Evolutionary conservation across 148 eudicot genomes (phyloP), one percentile per base, ranked within the genome.

Genomic region (Rhododendron griersonianum): DNA sequence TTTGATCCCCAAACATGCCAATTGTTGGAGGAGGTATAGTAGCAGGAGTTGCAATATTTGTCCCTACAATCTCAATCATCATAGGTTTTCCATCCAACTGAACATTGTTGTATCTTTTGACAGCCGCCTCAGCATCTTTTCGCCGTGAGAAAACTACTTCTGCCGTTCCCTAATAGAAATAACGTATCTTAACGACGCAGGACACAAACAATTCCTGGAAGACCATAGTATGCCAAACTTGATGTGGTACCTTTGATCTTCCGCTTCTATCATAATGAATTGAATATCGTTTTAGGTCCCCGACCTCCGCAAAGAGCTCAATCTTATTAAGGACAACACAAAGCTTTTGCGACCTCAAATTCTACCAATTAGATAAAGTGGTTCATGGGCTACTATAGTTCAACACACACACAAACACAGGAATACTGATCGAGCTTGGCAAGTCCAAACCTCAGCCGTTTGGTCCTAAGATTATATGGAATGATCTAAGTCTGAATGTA

Each of bases 81-180:
- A 89, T 91, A 28, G 92, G 92, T 73, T 91, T 91, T 81, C 92
- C 92, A 88, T 91, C 92, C 71, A 91, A 87, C 74, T 89, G 89
- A 74, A 91, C 90, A 80, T 89, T 88, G 75, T 91, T 84, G 89
- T 91, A 91, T 71, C 87, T 91, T 85, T 88, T 89, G 71, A 91
- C 85, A 84, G 92, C 92, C 6, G 87, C 86, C 85, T 89, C 85
- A 25, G 92, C 92, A 87, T 91, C 91, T 33, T 80, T 84, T 55
- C 91, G 79, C 3, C 89, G 81, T 77, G 92, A 85, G 83, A 84
- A 91, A 11, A 91, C 91, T 45, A 91, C 91, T 59, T 91, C 92
- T 61, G 91, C 92, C 1, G 88, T 91, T 86, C 92, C 92, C 92
- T 91, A 77, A 50, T n/a, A 86, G 79, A 87, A 87, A 84, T 51